Base-by-base conservation (phyloP, 2,329 filamentous ascomycete species). In the Aspergillus quadricinctus region DNA sequence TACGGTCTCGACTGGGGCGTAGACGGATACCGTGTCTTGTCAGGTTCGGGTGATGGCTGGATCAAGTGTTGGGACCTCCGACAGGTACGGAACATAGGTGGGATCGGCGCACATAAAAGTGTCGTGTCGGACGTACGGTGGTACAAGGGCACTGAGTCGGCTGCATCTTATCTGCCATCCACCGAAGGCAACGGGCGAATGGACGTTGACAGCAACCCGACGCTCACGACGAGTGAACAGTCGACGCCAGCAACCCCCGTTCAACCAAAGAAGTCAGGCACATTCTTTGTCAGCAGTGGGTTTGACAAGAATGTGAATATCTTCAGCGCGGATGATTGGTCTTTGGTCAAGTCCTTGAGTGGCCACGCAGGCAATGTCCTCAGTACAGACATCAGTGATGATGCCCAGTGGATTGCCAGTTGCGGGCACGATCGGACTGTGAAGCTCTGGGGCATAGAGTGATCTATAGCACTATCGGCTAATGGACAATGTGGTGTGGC, bases 41-140 rank as follows among this genome's bases (percentile, higher is more conserved):
- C 92, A 0, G 92, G 92, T 1, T 95, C 92, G 14, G 91, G 88
- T 2, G 94, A 99, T 69, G 93, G 93, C 19, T 97, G 94, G 84
- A 87, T 96, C 68, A 97, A 97, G 74, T 97, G 93, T 75, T 99
- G 94, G 94, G 94, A 99, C 70, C 82, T 99, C 52, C 86, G 94
- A 48, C 93, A 94, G 66, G 92, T 97, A 50, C 84, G 89, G 65
- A 87, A 87, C 61, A 88, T 85, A 0, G 93, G 90, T 11, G 90
- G 89, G 19, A 88, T 99, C 25, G 94, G 93, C 50, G 93, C 94
- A 6, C 94, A 99, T 72, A 88, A 85, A 50, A 93, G 91, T 61
- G 89, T 94, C 35, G 92, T 99, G 7, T 94, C 92, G 1, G 94
- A 99, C 72, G 77, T 99, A 61, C 82, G 92, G 60, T 97, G 94